Conservation (phyloP, 78 protist species). For the Dictyostelium discoideum region dicty_2.7 NC_007088.5:7591001-7591500, state of each 20-base stretch:
- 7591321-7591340: background rate
- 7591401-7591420: background rate
- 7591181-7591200: background rate
- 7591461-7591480: background rate
- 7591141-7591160: background rate
- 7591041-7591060: background rate
- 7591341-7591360: background rate
- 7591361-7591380: conserved; percentile 1
- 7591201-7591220: conserved; percentile 2
- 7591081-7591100: background rate
- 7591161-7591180: background rate
- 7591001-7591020: background rate
- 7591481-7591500: conserved; percentile 5
- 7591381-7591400: background rate
- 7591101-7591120: background rate
- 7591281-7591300: background rate
- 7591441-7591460: background rate
- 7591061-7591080: background rate
- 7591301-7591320: background rate
- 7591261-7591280: background rate
- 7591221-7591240: background rate
- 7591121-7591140: background rate
- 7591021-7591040: background rate
- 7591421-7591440: background rate
- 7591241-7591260: background rate